A percentile compares a stretch with the other conserved stretches of the same genome.
These are phyloP conservation scores for Trichosporon inkin DNA, from an alignment of 1,284 basidiomycete genomes.

Conservation along the genomic window DNA sequence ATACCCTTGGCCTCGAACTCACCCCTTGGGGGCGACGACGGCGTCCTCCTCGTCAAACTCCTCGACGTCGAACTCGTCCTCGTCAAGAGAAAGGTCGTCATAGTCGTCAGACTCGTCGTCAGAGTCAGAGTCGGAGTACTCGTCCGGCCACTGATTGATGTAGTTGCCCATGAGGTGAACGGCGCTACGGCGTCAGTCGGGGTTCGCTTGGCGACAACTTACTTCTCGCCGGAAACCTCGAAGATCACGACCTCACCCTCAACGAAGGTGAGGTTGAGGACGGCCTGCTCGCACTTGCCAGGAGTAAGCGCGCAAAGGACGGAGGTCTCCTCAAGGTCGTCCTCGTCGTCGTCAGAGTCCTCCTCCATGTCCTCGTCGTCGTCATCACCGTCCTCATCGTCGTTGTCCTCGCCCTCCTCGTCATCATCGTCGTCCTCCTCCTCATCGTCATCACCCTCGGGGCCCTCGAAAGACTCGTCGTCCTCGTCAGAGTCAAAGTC, in stretches of 20 bases:
- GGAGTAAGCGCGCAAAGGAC: constrained; percentile 55
- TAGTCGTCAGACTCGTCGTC: constrained; percentile 54
- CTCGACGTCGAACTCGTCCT: constrained; percentile 56
- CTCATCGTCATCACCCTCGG: constrained; percentile 45
- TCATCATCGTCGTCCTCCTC: constrained; percentile 52
- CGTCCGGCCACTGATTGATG: constrained; percentile 56
- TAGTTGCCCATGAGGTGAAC: constrained; percentile 89
- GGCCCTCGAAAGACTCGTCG: constrained; percentile 32
- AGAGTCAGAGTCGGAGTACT: constrained; percentile 49
- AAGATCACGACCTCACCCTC: constrained; percentile 67
- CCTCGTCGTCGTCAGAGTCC: constrained; percentile 34
- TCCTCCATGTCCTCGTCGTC: constrained; percentile 54
- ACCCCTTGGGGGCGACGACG: constrained; percentile 28
- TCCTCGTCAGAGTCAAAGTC: constrained; percentile 51
- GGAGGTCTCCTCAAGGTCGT: constrained; percentile 51
- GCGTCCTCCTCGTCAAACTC: constrained; percentile 51
- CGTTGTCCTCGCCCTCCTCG: constrained; percentile 52
- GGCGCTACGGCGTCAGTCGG: constrained; percentile 54
- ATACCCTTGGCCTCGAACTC: constrained; percentile 10
- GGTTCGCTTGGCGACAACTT: constrained; percentile 31
- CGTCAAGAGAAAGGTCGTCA: constrained; percentile 51
- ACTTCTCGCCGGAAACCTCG: constrained; percentile 80
- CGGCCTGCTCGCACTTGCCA: constrained; percentile 67
- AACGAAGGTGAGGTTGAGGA: constrained; percentile 69
- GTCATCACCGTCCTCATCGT: constrained; percentile 44